phyloP scores from a whole-genome alignment of 768 basidiomycete genomes.

The Pisolithus tinctorius region DNA sequence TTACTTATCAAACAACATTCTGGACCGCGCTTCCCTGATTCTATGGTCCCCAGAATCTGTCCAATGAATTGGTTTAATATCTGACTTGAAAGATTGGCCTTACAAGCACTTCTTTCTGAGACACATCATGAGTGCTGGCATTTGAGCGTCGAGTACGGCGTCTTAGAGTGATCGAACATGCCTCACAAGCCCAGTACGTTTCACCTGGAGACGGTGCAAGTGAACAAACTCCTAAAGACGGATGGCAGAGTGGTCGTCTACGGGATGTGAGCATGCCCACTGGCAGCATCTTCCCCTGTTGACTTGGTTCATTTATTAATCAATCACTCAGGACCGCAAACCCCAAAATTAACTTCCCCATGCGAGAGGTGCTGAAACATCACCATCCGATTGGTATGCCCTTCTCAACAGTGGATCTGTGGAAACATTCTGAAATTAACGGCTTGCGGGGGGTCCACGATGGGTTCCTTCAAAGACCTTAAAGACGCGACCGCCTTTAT shows the following conservation, averaged over 20 bases:
- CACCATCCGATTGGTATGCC: constrained; percentile 63
- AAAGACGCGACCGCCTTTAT: constrained; percentile 67
- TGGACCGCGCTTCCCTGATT: constrained; percentile 42
- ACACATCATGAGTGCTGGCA: constrained; percentile 63
- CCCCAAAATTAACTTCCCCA: constrained; percentile 58
- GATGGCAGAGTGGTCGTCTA: constrained; percentile 59
- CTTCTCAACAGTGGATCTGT: background rate
- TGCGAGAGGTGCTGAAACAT: constrained; percentile 73
- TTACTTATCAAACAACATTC: no score
- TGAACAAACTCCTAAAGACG: constrained; percentile 42
- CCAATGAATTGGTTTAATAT: constrained; percentile 19
- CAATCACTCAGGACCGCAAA: constrained; percentile 49
- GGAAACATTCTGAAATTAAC: constrained; percentile 6
- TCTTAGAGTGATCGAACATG: constrained; percentile 54
- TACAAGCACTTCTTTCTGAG: constrained; percentile 60
- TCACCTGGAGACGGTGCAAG: constrained; percentile 40
- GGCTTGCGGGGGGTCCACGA: constrained; percentile 57
- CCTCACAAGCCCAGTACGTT: constrained; percentile 67
- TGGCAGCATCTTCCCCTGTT: background rate
- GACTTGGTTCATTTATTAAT: constrained; percentile 4
- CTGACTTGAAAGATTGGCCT: constrained; percentile 3
- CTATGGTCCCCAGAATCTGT: constrained; percentile 73
- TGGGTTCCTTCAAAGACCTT: constrained; percentile 77
- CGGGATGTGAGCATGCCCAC: constrained; percentile 45
- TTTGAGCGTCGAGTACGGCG: constrained; percentile 48